Conservation (phyloP, 2,329 filamentous ascomycete genomes). For the Aschersonia sp. region DNA sequence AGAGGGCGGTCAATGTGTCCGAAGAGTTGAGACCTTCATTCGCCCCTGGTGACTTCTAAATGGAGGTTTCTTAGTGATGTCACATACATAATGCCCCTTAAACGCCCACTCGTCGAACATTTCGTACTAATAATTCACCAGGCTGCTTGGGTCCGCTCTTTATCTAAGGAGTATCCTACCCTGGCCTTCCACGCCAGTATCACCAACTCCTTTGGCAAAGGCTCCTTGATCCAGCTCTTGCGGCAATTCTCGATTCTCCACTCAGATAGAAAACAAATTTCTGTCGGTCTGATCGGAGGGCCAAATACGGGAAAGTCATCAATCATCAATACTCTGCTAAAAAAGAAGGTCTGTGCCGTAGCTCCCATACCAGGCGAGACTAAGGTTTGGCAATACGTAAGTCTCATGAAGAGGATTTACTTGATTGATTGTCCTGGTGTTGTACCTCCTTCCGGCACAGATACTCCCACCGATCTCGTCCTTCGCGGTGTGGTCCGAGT, state of each 20-base stretch:
- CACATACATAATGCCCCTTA: conserved; percentile 48
- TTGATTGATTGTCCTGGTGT: conserved; percentile 96
- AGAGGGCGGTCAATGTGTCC: conserved; percentile 65
- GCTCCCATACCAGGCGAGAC: conserved; percentile 94
- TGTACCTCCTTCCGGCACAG: conserved; percentile 73
- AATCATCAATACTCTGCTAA: conserved; percentile 90
- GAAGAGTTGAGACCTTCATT: conserved; percentile 92
- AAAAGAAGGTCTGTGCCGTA: conserved; percentile 87
- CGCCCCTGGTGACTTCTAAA: conserved; percentile 38
- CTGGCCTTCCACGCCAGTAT: conserved; percentile 90
- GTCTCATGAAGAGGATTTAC: conserved; percentile 77
- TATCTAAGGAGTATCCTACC: conserved; percentile 87
- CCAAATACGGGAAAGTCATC: conserved; percentile 94
- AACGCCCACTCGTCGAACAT: background rate
- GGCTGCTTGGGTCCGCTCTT: conserved; percentile 81
- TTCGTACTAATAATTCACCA: conserved; percentile 21
- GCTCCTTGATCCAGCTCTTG: conserved; percentile 79
- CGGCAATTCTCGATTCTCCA: conserved; percentile 88
- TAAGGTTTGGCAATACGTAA: conserved; percentile 97
- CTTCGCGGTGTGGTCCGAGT: conserved; percentile 84
- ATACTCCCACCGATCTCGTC: conserved; percentile 76
- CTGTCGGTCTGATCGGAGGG: conserved; percentile 62
- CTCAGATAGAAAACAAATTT: conserved; percentile 84
- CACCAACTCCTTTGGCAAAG: conserved; percentile 94
- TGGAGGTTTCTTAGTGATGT: conserved; percentile 97